phyloP scores from a whole-genome alignment of 2,329 filamentous ascomycete genomes.

The Podosphaera leucotricha region DNA sequence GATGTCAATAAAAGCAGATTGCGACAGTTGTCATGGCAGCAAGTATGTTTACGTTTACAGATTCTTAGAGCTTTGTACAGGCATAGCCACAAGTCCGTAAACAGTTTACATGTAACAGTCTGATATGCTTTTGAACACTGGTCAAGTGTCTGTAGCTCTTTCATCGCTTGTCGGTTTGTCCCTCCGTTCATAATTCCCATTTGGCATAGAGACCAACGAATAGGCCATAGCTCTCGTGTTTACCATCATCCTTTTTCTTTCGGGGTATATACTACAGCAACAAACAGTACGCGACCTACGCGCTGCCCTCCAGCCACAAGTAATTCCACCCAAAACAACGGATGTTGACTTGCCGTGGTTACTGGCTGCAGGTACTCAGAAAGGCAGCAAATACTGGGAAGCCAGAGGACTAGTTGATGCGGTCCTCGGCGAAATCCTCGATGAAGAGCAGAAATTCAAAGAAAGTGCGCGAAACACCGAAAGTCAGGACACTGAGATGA shows the following conservation, averaged over 20 bases:
- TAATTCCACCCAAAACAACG: constrained; percentile 3
- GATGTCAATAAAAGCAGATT: too few species aligned
- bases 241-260: constrained; percentile 63
- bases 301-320: constrained; percentile 30
- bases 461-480: not conserved
- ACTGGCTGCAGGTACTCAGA: constrained; percentile 2
- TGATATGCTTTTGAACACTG: constrained; percentile 33
- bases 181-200: not conserved
- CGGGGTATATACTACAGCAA: constrained; percentile 72
- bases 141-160: constrained; percentile 45
- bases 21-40: not conserved
- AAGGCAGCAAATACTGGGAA: constrained; percentile 3
- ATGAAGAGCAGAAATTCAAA: not conserved
- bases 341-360: constrained; percentile 8
- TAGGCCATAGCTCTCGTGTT: constrained; percentile 40
- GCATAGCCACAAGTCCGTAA: not conserved
- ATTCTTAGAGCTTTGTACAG: not conserved
- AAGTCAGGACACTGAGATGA: not conserved
- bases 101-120: not conserved
- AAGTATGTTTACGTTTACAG: not conserved
- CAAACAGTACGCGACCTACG: constrained; percentile 60
- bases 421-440: not conserved
- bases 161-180: constrained; percentile 37
- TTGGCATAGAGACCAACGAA: not conserved
- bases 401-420: constrained; percentile 5